Evolutionary conservation across 257 asterid species (phyloP).

Genomic region (Oldenlandia corymbosa): DNA sequence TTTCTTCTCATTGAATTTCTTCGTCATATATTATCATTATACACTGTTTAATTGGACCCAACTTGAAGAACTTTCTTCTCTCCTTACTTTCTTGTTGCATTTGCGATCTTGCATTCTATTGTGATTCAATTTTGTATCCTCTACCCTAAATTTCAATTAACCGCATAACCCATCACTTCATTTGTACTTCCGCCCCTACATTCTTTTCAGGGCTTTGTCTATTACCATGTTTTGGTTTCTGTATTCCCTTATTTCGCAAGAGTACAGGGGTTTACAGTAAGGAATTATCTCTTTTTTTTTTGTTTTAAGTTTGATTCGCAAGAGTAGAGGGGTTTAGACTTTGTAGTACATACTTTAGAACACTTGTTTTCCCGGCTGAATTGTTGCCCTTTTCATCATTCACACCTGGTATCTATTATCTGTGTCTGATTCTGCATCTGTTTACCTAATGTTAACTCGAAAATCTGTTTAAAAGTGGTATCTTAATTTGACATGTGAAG

Average conservation of each 20-base stretch:
- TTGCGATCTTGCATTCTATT: not conserved
- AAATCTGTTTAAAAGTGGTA: not conserved
- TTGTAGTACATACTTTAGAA: too few relatives aligned
- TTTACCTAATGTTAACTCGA: not conserved
- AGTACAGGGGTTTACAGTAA: not conserved
- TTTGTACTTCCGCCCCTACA: not conserved
- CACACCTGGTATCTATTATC: too few relatives aligned
- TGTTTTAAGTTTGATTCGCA: not conserved
- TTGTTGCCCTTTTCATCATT: not conserved
- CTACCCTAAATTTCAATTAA: not conserved
- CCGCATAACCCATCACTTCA: not conserved
- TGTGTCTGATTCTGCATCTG: not conserved
- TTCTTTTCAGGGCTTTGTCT: not conserved
- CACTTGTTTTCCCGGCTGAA: too few relatives aligned
- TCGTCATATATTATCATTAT: too few relatives aligned
- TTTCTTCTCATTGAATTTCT: too few relatives aligned
- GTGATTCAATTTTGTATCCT: not conserved
- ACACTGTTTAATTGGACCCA: not conserved
- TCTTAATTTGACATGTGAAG: constrained; percentile 11
- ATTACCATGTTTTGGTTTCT: not conserved
- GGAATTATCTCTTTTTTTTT: not conserved
- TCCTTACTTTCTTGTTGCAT: not conserved
- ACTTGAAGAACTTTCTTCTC: not conserved
- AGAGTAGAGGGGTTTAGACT: too few relatives aligned
- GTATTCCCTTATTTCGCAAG: not conserved